Percentiles rank a stretch among this genome's conserved stretches.
Evolutionary conservation across 345 rosid genomes (phyloP).

Genomic region (Pseudoturritis turrita): DNA sequence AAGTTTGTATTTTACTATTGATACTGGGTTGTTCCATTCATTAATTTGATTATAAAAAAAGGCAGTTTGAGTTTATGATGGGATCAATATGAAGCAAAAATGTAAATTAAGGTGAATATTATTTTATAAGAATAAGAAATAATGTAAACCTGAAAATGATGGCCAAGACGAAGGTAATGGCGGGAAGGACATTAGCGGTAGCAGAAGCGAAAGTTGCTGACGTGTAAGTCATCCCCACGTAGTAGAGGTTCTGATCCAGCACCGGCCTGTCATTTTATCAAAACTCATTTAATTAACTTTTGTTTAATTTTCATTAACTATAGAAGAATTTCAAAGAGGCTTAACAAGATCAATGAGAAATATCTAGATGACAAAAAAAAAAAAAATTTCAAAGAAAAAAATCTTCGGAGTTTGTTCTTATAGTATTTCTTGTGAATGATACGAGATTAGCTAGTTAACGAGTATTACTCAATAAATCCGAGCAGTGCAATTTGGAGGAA

Average conservation of each 20-base stretch:
- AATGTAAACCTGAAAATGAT: constrained; percentile 60
- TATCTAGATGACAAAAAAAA: too few species aligned
- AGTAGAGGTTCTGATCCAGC: constrained; percentile 84
- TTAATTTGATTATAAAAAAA: background rate
- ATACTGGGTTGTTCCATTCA: background rate
- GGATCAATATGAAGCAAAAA: background rate
- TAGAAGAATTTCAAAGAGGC: background rate
- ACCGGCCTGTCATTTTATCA: constrained; percentile 63
- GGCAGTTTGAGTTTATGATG: background rate
- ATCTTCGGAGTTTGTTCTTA: background rate
- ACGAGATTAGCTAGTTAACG: background rate
- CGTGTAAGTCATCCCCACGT: constrained; percentile 84
- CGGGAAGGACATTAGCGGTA: constrained; percentile 62
- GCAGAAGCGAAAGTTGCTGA: constrained; percentile 90
- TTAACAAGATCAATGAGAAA: too few species aligned
- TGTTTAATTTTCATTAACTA: background rate
- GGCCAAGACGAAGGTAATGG: constrained; percentile 79
- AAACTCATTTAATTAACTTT: background rate
- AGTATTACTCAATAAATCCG: constrained; percentile 76
- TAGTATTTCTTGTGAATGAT: background rate
- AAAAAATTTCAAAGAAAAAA: too few species aligned
- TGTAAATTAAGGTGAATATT: background rate
- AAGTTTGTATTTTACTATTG: too few species aligned
- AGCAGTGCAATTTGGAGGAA: constrained; percentile 68
- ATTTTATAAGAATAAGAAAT: background rate